These are phyloP conservation scores for Aspergillus bombycis DNA, from an alignment of 2,329 filamentous ascomycete species.

Conservation along the genomic window DNA sequence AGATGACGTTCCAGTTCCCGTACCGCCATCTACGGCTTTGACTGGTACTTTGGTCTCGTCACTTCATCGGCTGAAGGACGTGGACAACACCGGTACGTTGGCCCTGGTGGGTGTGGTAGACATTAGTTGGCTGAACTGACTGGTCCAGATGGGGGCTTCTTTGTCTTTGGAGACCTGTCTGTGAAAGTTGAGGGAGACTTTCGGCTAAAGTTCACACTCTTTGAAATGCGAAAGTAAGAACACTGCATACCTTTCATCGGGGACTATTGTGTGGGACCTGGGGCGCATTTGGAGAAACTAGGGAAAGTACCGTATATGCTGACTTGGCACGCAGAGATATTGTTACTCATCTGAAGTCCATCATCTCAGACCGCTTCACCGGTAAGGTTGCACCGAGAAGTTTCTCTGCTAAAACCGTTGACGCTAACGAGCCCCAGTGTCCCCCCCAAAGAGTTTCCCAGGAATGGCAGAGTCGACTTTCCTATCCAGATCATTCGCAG, in stretches of 20 bases:
- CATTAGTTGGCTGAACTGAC: constrained; percentile 10
- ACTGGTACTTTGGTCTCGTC: constrained; percentile 78
- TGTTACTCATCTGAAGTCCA: constrained; percentile 56
- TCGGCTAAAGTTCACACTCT: constrained; percentile 75
- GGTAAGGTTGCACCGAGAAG: constrained; percentile 47
- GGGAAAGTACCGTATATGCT: constrained; percentile 14
- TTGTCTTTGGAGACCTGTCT: constrained; percentile 88
- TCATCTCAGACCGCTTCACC: constrained; percentile 69
- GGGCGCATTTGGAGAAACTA: not conserved
- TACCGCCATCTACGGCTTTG: constrained; percentile 57
- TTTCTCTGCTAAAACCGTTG: not conserved
- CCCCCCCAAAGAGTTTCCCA: constrained; percentile 68
- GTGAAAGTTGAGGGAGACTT: constrained; percentile 74
- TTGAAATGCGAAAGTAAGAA: constrained; percentile 67
- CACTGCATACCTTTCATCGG: not conserved
- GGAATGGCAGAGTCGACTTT: constrained; percentile 82
- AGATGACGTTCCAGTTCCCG: constrained; percentile 48
- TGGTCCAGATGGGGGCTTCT: constrained; percentile 72
- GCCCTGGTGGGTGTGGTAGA: not conserved
- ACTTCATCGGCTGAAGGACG: constrained; percentile 78
- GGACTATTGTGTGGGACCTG: not conserved
- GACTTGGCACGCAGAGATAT: constrained; percentile 36
- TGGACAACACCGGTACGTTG: constrained; percentile 63
- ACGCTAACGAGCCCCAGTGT: constrained; percentile 34
- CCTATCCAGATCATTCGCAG: constrained; percentile 78